Percentiles rank a stretch among this genome's conserved stretches.
Evolutionary conservation across 176 grass and related monocot species (phyloP).

Genomic region (Elymus sibiricus): DNA sequence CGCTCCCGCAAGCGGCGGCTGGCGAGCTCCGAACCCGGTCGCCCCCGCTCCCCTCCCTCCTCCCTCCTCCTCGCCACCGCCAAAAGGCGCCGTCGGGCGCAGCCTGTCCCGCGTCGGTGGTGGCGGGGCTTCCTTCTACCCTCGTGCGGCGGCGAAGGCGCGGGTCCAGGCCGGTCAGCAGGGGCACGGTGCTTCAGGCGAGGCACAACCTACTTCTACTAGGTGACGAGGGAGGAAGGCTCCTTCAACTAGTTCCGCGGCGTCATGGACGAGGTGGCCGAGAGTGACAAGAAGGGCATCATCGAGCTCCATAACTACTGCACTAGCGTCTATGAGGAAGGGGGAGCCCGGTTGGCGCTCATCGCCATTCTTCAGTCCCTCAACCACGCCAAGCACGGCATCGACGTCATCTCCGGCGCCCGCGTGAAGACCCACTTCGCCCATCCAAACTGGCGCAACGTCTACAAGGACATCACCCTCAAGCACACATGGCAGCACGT

Average conservation of each 20-base stretch:
- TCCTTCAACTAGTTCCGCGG: constrained; percentile 96
- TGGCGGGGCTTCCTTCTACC: too few relatives aligned
- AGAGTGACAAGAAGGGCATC: constrained; percentile 61
- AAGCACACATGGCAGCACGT: constrained; percentile 66
- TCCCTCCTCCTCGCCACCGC: too few relatives aligned
- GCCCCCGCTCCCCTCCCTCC: too few relatives aligned
- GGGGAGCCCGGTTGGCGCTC: constrained; percentile 68
- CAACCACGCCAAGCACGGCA: constrained; percentile 74
- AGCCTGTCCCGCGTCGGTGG: too few relatives aligned
- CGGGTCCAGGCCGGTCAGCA: too few relatives aligned
- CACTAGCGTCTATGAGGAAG: constrained; percentile 93
- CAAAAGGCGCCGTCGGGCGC: too few relatives aligned
- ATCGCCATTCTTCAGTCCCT: constrained; percentile 91
- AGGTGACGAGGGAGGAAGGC: constrained; percentile 83
- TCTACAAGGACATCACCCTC: constrained; percentile 81
- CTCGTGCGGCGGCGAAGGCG: too few relatives aligned
- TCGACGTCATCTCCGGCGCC: constrained; percentile 71
- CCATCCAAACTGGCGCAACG: constrained; percentile 72
- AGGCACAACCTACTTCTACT: constrained; percentile 71
- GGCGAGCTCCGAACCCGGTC: too few relatives aligned
- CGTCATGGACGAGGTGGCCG: constrained; percentile 77
- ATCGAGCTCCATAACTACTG: constrained; percentile 96
- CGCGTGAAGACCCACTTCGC: constrained; percentile 85
- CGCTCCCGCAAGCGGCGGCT: too few relatives aligned
- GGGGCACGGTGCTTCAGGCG: too few relatives aligned